phyloP scores from a whole-genome alignment of 2,329 filamentous ascomycete species.

The Penicillium sclerotigenum region DNA sequence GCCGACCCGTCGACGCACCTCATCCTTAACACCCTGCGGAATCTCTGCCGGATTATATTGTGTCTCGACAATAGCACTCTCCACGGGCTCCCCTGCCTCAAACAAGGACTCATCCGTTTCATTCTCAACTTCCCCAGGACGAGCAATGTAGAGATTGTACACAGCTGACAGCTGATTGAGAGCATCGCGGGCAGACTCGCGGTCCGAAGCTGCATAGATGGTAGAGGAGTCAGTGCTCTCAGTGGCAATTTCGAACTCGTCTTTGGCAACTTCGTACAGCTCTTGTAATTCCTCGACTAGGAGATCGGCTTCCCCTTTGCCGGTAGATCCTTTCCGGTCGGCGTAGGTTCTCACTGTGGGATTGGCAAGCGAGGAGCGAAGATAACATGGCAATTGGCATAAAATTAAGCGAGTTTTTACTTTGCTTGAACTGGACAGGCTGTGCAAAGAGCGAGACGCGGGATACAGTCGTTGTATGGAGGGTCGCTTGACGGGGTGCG shows the following conservation, averaged over 20 bases:
- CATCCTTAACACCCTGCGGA: conserved; percentile 33
- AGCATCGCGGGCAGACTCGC: conserved; percentile 46
- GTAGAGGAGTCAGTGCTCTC: conserved; percentile 47
- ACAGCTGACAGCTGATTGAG: conserved; percentile 39
- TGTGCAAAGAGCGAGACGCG: background rate
- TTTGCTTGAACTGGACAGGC: background rate
- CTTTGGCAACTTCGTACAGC: conserved; percentile 43
- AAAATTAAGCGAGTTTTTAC: background rate
- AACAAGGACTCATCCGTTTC: background rate
- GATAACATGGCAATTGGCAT: background rate
- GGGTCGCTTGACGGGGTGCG: background rate
- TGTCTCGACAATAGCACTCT: conserved; percentile 28
- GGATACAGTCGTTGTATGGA: background rate
- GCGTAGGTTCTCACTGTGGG: background rate
- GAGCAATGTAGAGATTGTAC: conserved; percentile 36
- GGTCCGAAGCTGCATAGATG: conserved; percentile 47
- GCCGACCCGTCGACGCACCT: conserved; percentile 45
- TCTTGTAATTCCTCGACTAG: conserved; percentile 40
- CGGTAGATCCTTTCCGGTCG: conserved; percentile 12
- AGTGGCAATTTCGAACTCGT: conserved; percentile 51
- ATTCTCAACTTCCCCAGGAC: conserved; percentile 13
- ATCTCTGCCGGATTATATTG: conserved; percentile 34
- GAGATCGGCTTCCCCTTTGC: conserved; percentile 31
- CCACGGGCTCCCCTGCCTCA: conserved; percentile 3
- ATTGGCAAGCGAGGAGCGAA: background rate